Percentiles rank a stretch among this genome's conserved stretches.
Evolutionary conservation across 805 yeast species (phyloP).

Genomic region (Lachancea sp.): DNA sequence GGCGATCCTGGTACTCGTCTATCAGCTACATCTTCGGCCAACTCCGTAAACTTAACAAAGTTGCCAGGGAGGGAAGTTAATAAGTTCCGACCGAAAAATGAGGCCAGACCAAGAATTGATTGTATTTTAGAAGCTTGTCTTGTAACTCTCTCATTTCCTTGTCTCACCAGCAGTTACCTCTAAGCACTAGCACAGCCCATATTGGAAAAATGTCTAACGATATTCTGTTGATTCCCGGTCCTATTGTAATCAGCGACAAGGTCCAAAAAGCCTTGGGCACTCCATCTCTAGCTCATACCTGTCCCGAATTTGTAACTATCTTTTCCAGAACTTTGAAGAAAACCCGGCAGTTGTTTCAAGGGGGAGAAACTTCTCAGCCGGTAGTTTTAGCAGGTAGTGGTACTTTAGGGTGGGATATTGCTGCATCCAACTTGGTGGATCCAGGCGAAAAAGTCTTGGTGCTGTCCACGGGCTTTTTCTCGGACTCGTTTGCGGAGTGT

Average conservation of each 20-base stretch:
- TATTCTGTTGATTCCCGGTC: conserved; percentile 71
- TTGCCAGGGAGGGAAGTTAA: too few species aligned
- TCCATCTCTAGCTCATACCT: conserved; percentile 84
- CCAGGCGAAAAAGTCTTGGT: conserved; percentile 70
- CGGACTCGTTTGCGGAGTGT: conserved; percentile 75
- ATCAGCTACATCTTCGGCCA: too few species aligned
- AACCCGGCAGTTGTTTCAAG: conserved; percentile 67
- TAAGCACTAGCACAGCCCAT: too few species aligned
- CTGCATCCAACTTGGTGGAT: conserved; percentile 65
- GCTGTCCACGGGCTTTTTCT: conserved; percentile 84
- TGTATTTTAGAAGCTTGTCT: too few species aligned
- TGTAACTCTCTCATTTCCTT: background rate
- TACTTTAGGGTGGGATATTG: conserved; percentile 91
- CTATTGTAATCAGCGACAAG: conserved; percentile 73
- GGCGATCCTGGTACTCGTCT: too few species aligned
- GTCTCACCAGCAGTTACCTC: too few species aligned
- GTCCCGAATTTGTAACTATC: conserved; percentile 70
- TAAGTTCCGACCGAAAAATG: too few species aligned
- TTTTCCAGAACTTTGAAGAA: conserved; percentile 64
- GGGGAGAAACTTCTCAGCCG: conserved; percentile 57
- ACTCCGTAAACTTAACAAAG: background rate
- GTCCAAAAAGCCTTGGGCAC: conserved; percentile 76
- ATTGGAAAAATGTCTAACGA: conserved; percentile 12
- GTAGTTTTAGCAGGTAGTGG: conserved; percentile 86
- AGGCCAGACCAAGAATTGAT: too few species aligned